phyloP scores from a whole-genome alignment of 2,329 filamentous ascomycete genomes.

The Sporothrix pallida region DNA sequence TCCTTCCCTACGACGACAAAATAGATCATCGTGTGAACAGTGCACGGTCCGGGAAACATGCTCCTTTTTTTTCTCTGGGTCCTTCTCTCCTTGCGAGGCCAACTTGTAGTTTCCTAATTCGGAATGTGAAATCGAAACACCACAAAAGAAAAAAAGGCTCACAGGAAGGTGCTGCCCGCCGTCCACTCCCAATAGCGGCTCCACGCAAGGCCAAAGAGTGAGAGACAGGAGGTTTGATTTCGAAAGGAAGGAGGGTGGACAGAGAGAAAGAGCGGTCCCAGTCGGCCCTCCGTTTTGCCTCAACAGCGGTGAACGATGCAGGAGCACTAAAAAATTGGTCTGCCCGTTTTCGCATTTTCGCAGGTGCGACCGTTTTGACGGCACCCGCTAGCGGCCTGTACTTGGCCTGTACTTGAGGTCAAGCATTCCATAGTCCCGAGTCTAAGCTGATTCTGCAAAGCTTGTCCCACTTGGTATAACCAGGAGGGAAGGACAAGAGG shows the following conservation, averaged over 20 bases:
- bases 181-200: too few species aligned
- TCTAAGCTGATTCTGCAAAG: constrained; percentile 24
- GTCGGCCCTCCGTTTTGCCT: constrained; percentile 19
- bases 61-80: background rate
- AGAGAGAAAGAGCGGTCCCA: background rate
- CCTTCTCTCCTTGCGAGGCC: background rate
- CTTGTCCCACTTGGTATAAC: constrained; percentile 12
- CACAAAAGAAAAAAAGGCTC: background rate
- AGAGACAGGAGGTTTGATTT: background rate
- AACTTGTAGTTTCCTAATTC: background rate
- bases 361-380: background rate
- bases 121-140: constrained; percentile 26
- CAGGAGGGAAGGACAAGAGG: background rate
- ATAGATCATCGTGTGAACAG: constrained; percentile 20
- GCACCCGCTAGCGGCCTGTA: background rate
- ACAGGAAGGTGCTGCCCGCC: background rate
- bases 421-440: constrained; percentile 9
- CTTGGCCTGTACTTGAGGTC: background rate
- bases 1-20: background rate
- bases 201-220: background rate
- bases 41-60: background rate
- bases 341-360: background rate
- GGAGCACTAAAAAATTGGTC: background rate
- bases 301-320: constrained; percentile 16
- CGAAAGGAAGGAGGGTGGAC: background rate